Percentiles rank a stretch among this genome's conserved stretches.
Conservation (phyloP, 805 yeast genomes). For the Candida argentea region DNA sequence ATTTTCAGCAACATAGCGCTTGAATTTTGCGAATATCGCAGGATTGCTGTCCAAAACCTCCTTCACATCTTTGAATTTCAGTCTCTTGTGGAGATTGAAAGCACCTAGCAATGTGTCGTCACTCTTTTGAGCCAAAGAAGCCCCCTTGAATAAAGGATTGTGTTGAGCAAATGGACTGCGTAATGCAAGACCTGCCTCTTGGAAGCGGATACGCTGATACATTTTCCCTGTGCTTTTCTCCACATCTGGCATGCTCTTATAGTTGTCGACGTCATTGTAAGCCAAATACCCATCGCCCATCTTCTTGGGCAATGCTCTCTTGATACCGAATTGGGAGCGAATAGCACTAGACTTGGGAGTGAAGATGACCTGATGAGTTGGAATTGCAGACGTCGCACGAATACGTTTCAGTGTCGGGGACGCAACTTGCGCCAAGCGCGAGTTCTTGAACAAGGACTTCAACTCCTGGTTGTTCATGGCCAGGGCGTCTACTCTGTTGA, state of each 20-base stretch:
- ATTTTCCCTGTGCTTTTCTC: conserved; percentile 52
- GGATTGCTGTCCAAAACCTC: conserved; percentile 32
- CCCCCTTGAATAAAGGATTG: conserved; percentile 32
- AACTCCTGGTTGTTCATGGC: conserved; percentile 25
- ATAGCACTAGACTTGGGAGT: conserved; percentile 55
- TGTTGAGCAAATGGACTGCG: conserved; percentile 17
- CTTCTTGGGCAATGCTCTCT: conserved; percentile 56
- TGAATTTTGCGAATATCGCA: conserved; percentile 41
- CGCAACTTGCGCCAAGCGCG: conserved; percentile 36
- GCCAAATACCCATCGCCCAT: conserved; percentile 50
- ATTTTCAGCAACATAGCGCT: conserved; percentile 41
- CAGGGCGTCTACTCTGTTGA: too few relatives aligned
- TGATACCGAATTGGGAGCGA: conserved; percentile 71
- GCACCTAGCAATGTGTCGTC: conserved; percentile 20
- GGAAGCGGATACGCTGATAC: conserved; percentile 55
- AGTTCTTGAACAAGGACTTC: conserved; percentile 25
- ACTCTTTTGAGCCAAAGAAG: conserved; percentile 9
- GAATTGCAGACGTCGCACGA: conserved; percentile 27
- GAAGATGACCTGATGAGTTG: conserved; percentile 66
- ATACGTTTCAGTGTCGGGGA: conserved; percentile 24
- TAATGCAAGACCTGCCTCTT: conserved; percentile 53
- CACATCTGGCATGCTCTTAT: conserved; percentile 59
- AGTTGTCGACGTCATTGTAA: conserved; percentile 56
- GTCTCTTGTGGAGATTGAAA: conserved; percentile 20
- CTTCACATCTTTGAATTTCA: conserved; percentile 19